Evolutionary conservation across 106 monocot genomes (phyloP), one percentile per base, ranked within the genome.

Genomic region (Allium cepa): DNA sequence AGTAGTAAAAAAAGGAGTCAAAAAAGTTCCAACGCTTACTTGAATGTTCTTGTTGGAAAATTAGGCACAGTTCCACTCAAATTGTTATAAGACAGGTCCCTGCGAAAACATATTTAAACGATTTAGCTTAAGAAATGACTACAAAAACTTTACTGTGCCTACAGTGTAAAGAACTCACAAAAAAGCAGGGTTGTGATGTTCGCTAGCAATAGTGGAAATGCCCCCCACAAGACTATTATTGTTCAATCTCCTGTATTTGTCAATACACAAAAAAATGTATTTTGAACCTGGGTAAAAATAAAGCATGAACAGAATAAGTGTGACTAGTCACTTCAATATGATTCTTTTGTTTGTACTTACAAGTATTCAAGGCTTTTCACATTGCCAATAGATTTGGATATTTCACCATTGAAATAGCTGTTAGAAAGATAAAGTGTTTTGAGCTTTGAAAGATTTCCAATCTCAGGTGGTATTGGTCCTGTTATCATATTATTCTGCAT

Each of bases 341-440:
- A 22, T 1, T 22, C 22, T 22, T 22, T 22, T 48, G 6, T 16
- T 17, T 62, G 53, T 50, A 68, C 84, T 88, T 77, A 88, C 88
- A 88, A 56, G 71, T 90, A 94, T 28, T 73, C 72, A 79, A 94
- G 90, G 74, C 53, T 94, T 49, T 57, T 72, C 36, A 94, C 74
- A 56, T 85, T 66, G 46, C 90, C 85, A 17, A 94, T 9, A 49
- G 90, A 87, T n/a, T 11, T 22, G 4, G 94, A 87, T 48, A 94
- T 69, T 59, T 77, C 82, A 48, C 90, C 94, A 66, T 46, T 72
- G 67, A 94, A 81, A 50, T 64, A n/a, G 63, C 90, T 94, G 67
- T 77, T 83, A 45, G 84, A 92, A 58, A 92, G 82, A 65, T 92
- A 84, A 56, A 92, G 92, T 57, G 91, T 85, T 46, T 69, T 72